Evolutionary conservation across 2,329 filamentous ascomycete genomes (phyloP), one percentile per base, ranked within the genome.

Genomic region (Polychaeton citri): DNA sequence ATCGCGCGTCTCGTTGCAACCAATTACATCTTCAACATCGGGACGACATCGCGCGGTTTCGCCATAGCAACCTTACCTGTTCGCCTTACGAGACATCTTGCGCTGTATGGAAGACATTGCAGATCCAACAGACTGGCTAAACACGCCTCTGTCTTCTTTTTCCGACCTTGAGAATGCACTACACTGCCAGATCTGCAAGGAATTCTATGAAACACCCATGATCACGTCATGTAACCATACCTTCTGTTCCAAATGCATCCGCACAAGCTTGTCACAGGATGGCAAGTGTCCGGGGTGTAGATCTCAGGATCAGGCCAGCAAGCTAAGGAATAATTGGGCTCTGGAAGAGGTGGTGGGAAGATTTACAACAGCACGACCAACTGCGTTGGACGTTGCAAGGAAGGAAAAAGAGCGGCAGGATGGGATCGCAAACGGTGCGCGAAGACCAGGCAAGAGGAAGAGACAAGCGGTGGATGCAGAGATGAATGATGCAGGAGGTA

Each of bases 181-280:
- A 15, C 83, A 90, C 49, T 98, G 90, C 61, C 84, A 96, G 60
- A 82, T 98, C 41, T 98, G 90, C 73, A 96, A 96, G 57, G 92
- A 98, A 59, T 93, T 96, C 61, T 96, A 83, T 64, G 76, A 76
- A 42, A 93, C 86, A 34, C 90, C 90, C 0, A 90, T 98, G 74
- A 79, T 95, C 43, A 98, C 90, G 1, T 82, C 83, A 1, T 98
- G 90, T 63, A 81, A 76, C 36, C 90, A 98, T 57, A 96, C 90
- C 0, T 98, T 98, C 54, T 98, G 90, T 67, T 95, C 88, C 5
- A 65, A 93, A 36, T 98, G 90, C 58, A 96, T 98, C 55, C 81
- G 90, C 19, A 72, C 87, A 43, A 85, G 82, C 41, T 69, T 98
- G 1, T 79, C 79, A 2, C 71, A 74, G 20, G 86, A 95, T 46